These are phyloP conservation scores for Peterozyma toletana DNA, from an alignment of 805 yeast species.

Conservation along the genomic window DNA sequence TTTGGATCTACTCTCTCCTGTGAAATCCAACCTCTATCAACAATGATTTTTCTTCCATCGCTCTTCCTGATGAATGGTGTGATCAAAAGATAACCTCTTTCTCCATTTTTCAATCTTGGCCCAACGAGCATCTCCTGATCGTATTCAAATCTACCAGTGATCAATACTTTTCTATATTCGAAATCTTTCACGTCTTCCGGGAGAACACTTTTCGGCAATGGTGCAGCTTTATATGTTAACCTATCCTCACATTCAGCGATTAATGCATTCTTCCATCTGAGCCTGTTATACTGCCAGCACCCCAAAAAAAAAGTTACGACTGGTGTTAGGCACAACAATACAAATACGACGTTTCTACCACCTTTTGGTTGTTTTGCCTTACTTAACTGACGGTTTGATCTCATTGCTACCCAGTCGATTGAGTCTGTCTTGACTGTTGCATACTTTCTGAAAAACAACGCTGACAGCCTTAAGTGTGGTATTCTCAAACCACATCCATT, in stretches of 20 bases:
- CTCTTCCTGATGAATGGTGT: slow-evolving; percentile 75
- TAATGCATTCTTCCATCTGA: slow-evolving; percentile 82
- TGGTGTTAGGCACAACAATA: slow-evolving; percentile 68
- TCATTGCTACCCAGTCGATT: slow-evolving; percentile 81
- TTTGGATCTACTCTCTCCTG: slow-evolving; percentile 57
- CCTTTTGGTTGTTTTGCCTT: slow-evolving; percentile 15
- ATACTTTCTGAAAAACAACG: neutral
- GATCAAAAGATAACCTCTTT: slow-evolving; percentile 67
- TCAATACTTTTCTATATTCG: slow-evolving; percentile 74
- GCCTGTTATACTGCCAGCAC: slow-evolving; percentile 84
- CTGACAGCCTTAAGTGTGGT: neutral
- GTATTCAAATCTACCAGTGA: slow-evolving; percentile 76
- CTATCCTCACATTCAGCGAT: slow-evolving; percentile 80
- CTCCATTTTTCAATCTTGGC: slow-evolving; percentile 70
- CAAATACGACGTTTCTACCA: slow-evolving; percentile 20
- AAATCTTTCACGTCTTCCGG: slow-evolving; percentile 64
- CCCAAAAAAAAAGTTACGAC: slow-evolving; percentile 80
- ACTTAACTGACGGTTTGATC: slow-evolving; percentile 33
- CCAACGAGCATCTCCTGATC: slow-evolving; percentile 88
- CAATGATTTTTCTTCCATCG: slow-evolving; percentile 69
- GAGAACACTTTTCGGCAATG: slow-evolving; percentile 59
- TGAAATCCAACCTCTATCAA: slow-evolving; percentile 90
- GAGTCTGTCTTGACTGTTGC: slow-evolving; percentile 51
- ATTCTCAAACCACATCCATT: too few species aligned
- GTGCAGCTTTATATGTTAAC: slow-evolving; percentile 63